Evolutionary conservation across 169 alveolate species (phyloP).

Genomic region (Perkinsus olseni): DNA sequence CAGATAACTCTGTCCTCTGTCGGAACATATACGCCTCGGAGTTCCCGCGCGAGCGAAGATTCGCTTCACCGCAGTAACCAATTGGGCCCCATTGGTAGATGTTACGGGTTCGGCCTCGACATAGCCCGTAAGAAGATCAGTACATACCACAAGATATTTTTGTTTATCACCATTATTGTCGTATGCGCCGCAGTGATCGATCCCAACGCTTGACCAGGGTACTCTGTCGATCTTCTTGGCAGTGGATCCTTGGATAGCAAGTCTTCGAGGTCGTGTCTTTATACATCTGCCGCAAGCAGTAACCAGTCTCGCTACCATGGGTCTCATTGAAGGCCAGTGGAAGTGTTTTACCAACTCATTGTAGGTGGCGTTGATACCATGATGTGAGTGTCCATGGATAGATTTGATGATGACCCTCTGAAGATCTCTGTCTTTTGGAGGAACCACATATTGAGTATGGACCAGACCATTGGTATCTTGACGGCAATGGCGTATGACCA

Average conservation of each 20-base stretch:
- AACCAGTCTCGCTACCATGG: not conserved
- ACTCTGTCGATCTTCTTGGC: not conserved
- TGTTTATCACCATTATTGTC: not conserved
- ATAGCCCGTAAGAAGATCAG: not conserved
- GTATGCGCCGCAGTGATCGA: not conserved
- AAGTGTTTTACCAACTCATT: not conserved
- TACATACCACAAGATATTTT: not conserved
- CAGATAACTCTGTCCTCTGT: not conserved
- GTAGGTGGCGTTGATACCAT: not conserved
- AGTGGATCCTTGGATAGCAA: not conserved
- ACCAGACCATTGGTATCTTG: not conserved
- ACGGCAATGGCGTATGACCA: not conserved
- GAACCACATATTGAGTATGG: not conserved
- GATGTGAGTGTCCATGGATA: not conserved
- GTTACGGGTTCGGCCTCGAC: not conserved
- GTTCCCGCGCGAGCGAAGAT: not conserved
- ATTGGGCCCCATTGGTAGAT: not conserved
- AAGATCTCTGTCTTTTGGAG: too few species aligned
- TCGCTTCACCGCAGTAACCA: not conserved
- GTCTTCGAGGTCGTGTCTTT: not conserved
- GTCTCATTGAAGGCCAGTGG: not conserved
- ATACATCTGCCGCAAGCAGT: not conserved
- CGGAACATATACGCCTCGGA: not conserved
- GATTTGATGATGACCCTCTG: not conserved
- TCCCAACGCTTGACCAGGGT: not conserved